phyloP scores from a whole-genome alignment of 495 filamentous ascomycete genomes.

The Penicillium salamii region DNA sequence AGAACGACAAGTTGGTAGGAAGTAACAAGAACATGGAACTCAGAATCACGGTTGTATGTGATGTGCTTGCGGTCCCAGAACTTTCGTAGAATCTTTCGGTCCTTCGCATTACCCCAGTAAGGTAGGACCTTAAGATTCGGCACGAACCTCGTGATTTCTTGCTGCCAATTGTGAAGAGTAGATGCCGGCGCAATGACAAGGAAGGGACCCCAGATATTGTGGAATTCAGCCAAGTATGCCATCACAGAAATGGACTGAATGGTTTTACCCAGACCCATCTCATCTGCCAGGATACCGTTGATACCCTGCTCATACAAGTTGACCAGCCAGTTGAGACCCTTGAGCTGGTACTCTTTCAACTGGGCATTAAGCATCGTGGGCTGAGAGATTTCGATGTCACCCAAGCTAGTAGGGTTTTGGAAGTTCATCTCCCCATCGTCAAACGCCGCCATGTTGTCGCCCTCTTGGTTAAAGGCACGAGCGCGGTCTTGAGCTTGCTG shows the following conservation, averaged over 20 bases:
- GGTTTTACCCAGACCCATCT: slow-evolving; percentile 99
- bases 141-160: slow-evolving; percentile 93
- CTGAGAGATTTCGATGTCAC: slow-evolving; percentile 89
- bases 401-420: slow-evolving; percentile 94
- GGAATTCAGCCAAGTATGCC: slow-evolving; percentile 94
- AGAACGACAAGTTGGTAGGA: slow-evolving; percentile 97
- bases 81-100: slow-evolving; percentile 93
- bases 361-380: slow-evolving; percentile 90
- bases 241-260: slow-evolving; percentile 99
- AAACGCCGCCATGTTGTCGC: slow-evolving; percentile 47
- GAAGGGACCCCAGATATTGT: slow-evolving; percentile 99
- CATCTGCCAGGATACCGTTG: slow-evolving; percentile 97
- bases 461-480: slow-evolving; percentile 73
- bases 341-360: slow-evolving; percentile 97
- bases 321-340: slow-evolving; percentile 98
- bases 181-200: slow-evolving; percentile 94
- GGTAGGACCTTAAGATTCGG: slow-evolving; percentile 91
- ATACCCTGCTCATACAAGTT: slow-evolving; percentile 99
- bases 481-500: slow-evolving; percentile 92
- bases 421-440: slow-evolving; percentile 97
- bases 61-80: slow-evolving; percentile 99
- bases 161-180: slow-evolving; percentile 98
- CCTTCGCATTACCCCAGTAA: slow-evolving; percentile 94
- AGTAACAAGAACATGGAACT: slow-evolving; percentile 94
- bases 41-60: slow-evolving; percentile 86